Conservation (phyloP, 2,329 filamentous ascomycete genomes). For the Stachybotrys elegans region DNA sequence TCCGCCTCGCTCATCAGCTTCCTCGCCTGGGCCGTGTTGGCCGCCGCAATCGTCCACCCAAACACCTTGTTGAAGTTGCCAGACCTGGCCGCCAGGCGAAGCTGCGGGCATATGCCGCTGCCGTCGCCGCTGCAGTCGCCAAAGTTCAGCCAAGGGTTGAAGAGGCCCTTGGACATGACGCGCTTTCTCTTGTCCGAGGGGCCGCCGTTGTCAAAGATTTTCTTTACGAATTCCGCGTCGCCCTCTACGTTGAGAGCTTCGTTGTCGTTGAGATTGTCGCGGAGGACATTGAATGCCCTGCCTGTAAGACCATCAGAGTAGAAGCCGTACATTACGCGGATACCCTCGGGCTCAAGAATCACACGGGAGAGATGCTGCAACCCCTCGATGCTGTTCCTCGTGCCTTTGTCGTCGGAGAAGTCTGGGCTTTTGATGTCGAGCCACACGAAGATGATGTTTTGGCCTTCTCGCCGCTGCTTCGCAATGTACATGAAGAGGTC, state of each 20-base stretch:
- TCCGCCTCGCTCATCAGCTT: not conserved
- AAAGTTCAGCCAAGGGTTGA: constrained; percentile 2
- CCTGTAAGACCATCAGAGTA: not conserved
- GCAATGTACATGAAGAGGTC: constrained; percentile 3
- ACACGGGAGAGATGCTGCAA: constrained; percentile 4
- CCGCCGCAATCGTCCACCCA: constrained; percentile 1
- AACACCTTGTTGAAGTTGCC: constrained; percentile 2
- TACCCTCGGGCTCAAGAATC: constrained; percentile 3
- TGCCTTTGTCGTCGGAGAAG: not conserved
- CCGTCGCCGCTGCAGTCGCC: constrained; percentile 3
- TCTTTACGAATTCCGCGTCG: not conserved
- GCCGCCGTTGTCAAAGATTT: not conserved
- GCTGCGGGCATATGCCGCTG: constrained; percentile 3
- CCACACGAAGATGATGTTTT: constrained; percentile 9
- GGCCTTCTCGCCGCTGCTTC: constrained; percentile 1
- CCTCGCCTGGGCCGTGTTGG: not conserved
- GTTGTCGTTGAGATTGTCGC: constrained; percentile 2
- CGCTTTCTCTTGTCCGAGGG: constrained; percentile 1
- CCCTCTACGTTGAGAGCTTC: constrained; percentile 7
- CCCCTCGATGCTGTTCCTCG: not conserved
- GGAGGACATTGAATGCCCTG: constrained; percentile 2
- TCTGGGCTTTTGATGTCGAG: constrained; percentile 9
- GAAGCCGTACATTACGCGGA: constrained; percentile 9
- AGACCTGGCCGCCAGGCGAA: not conserved
- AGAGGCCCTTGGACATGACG: constrained; percentile 5